Evolutionary conservation across 2,329 filamentous ascomycete genomes (phyloP).

Genomic region (Shiraia bambusicola): DNA sequence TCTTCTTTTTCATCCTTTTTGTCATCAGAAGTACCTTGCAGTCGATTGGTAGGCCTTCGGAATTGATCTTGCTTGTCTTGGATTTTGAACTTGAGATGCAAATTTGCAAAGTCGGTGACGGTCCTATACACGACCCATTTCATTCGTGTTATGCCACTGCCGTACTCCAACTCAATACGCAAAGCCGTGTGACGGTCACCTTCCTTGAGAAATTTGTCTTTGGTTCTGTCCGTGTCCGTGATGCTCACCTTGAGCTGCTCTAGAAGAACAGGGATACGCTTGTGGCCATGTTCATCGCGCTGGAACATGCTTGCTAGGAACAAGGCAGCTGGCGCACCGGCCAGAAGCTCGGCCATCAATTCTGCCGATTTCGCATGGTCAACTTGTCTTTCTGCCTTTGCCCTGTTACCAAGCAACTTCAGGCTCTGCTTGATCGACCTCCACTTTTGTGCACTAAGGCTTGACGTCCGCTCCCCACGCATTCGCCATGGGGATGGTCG

Average conservation of each 20-base stretch:
- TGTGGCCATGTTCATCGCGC: conserved; percentile 92
- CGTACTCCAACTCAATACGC: conserved; percentile 91
- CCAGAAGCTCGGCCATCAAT: conserved; percentile 90
- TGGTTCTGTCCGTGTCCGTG: conserved; percentile 66
- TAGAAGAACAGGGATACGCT: conserved; percentile 88
- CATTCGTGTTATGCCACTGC: conserved; percentile 93
- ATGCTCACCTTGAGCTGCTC: conserved; percentile 92
- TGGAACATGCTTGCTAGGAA: conserved; percentile 98
- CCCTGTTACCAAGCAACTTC: conserved; percentile 72
- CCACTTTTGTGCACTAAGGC: conserved; percentile 75
- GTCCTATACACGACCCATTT: conserved; percentile 90
- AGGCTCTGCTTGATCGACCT: conserved; percentile 88
- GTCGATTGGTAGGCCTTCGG: conserved; percentile 56
- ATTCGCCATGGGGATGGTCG: conserved; percentile 48
- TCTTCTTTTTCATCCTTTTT: conserved; percentile 60
- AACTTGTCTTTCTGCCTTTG: conserved; percentile 79
- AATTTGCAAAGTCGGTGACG: conserved; percentile 84
- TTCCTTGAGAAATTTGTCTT: conserved; percentile 23
- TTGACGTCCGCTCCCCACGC: conserved; percentile 50
- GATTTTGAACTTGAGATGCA: conserved; percentile 92
- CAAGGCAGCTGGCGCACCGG: conserved; percentile 87
- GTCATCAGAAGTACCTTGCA: conserved; percentile 17
- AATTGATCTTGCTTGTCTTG: conserved; percentile 82
- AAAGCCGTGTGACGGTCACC: conserved; percentile 77
- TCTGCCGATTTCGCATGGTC: conserved; percentile 96